A percentile compares a stretch with the other conserved stretches of the same genome.
phyloP scores from a whole-genome alignment of 2,329 filamentous ascomycete species.

The Lasiodiplodia gonubiensis region DNA sequence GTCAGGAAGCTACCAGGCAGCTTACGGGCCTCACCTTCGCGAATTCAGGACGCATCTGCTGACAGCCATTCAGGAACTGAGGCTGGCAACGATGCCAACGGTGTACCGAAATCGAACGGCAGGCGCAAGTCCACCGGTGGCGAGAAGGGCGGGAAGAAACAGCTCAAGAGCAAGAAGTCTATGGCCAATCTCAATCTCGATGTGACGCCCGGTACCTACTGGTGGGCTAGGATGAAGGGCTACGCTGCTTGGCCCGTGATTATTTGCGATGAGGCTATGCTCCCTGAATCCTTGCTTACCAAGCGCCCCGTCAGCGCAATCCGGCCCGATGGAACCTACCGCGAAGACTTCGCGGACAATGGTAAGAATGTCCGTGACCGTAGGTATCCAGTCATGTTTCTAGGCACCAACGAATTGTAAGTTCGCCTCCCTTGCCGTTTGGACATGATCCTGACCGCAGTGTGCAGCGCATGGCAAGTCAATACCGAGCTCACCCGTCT shows the following conservation, averaged over 20 bases:
- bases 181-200: conserved; percentile 71
- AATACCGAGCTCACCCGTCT: conserved; percentile 84
- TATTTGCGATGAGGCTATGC: conserved; percentile 92
- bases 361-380: conserved; percentile 85
- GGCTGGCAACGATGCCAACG: conserved; percentile 52
- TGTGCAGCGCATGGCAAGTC: conserved; percentile 80
- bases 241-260: conserved; percentile 95
- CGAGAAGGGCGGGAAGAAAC: conserved; percentile 72
- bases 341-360: conserved; percentile 84
- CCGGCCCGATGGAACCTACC: conserved; percentile 82
- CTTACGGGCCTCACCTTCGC: background rate
- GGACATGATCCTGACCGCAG: conserved; percentile 8
- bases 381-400: conserved; percentile 93
- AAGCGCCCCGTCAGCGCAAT: conserved; percentile 83
- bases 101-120: conserved; percentile 54
- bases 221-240: conserved; percentile 90
- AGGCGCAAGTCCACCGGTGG: conserved; percentile 76
- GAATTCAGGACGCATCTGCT: background rate
- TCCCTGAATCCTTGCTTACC: conserved; percentile 77
- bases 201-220: conserved; percentile 89
- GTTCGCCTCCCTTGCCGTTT: conserved; percentile 50
- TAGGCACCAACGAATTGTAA: conserved; percentile 96
- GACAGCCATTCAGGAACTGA: conserved; percentile 36
- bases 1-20: background rate
- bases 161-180: conserved; percentile 84